Evolutionary conservation across 495 filamentous ascomycete species (phyloP).

Genomic region (Bombardia bombarda): DNA sequence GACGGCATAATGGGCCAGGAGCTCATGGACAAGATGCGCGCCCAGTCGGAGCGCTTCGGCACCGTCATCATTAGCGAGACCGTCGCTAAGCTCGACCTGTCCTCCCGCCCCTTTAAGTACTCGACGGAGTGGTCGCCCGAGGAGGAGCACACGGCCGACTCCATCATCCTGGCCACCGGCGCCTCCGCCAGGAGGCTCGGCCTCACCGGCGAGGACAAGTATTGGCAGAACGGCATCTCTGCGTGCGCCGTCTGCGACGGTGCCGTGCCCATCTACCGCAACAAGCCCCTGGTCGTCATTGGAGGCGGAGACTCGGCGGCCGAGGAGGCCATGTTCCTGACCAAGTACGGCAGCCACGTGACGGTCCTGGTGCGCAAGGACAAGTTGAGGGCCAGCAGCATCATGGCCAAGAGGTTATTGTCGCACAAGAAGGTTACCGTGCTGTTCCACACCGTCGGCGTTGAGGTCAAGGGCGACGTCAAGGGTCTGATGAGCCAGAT

Average conservation of each 20-base stretch:
- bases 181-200: constrained; percentile 78
- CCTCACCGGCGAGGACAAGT: constrained; percentile 83
- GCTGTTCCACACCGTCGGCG: constrained; percentile 70
- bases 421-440: constrained; percentile 84
- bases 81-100: constrained; percentile 80
- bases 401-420: constrained; percentile 82
- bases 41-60: constrained; percentile 83
- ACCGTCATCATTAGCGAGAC: constrained; percentile 90
- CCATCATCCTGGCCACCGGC: constrained; percentile 91
- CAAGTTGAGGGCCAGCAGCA: constrained; percentile 75
- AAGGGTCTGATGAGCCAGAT: constrained; percentile 82
- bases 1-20: constrained; percentile 74
- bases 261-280: constrained; percentile 92
- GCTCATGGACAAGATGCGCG: constrained; percentile 93
- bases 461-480: constrained; percentile 75
- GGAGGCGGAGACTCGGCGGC: constrained; percentile 95
- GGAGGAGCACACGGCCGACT: constrained; percentile 72
- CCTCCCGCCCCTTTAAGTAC: constrained; percentile 80
- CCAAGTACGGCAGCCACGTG: constrained; percentile 93
- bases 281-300: constrained; percentile 92
- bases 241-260: constrained; percentile 98
- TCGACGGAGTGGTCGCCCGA: constrained; percentile 77
- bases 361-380: constrained; percentile 87
- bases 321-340: constrained; percentile 94
- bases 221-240: constrained; percentile 94